Percentiles rank a stretch among this genome's conserved stretches.
phyloP scores from a whole-genome alignment of 495 filamentous ascomycete species.

The Thermothielavioides terrestris region DNA sequence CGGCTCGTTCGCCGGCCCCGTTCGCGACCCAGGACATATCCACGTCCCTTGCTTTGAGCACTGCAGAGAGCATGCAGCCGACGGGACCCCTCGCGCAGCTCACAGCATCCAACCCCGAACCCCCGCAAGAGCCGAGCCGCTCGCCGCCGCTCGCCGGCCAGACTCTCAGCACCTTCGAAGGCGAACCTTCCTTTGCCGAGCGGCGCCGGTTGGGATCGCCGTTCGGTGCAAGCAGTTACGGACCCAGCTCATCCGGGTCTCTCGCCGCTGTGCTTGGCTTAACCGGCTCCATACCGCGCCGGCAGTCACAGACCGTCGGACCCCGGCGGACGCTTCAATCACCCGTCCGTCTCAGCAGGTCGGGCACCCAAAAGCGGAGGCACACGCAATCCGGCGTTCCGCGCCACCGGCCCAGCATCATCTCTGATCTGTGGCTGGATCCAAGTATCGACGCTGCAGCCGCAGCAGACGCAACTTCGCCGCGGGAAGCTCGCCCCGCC shows the following conservation, averaged over 20 bases:
- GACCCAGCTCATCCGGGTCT: conserved; percentile 40
- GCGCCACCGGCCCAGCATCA: conserved; percentile 34
- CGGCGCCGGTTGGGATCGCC: conserved; percentile 51
- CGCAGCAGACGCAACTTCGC: background rate
- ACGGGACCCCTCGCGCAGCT: conserved; percentile 59
- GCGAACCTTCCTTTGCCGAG: conserved; percentile 24
- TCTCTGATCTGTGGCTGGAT: conserved; percentile 27
- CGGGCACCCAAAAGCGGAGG: conserved; percentile 40
- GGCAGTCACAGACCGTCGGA: conserved; percentile 37
- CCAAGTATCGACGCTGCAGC: conserved; percentile 7
- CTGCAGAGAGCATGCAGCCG: conserved; percentile 69
- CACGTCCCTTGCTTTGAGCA: conserved; percentile 72
- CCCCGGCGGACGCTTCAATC: conserved; percentile 36
- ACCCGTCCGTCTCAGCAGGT: conserved; percentile 38
- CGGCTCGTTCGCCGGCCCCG: conserved; percentile 26
- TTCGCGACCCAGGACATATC: conserved; percentile 72
- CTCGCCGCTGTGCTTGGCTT: conserved; percentile 32
- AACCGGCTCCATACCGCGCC: conserved; percentile 23
- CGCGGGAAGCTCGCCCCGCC: conserved; percentile 22
- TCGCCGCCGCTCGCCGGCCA: conserved; percentile 1
- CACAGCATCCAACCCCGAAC: conserved; percentile 29
- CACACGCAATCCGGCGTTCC: conserved; percentile 29
- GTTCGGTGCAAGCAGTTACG: conserved; percentile 47
- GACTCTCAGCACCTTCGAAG: conserved; percentile 12
- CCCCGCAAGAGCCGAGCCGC: conserved; percentile 6